These are phyloP conservation scores for Sclerotinia nivalis DNA, from an alignment of 2,329 filamentous ascomycete species.

Conservation along the genomic window DNA sequence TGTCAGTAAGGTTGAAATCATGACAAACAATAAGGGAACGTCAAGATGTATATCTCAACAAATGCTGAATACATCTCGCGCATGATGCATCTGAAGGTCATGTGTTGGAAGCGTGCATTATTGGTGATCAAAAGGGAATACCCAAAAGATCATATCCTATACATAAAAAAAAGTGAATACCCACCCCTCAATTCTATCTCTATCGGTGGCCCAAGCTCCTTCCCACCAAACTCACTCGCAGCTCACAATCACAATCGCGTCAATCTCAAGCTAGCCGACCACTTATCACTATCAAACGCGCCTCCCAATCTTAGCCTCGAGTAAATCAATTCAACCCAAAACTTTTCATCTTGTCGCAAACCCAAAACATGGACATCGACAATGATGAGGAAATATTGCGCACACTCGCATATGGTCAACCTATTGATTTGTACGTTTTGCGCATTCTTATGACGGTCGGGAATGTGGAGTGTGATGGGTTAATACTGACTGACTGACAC, in stretches of 20 bases:
- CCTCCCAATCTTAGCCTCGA: background rate
- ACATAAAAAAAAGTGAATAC: no score
- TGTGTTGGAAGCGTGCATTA: no score
- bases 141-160: no score
- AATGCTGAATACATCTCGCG: no score
- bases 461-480: background rate
- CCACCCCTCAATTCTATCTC: no score
- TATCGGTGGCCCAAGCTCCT: constrained; percentile 1
- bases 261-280: constrained; percentile 4
- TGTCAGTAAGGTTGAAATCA: no score
- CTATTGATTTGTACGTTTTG: constrained; percentile 56
- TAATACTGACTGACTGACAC: background rate
- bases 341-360: constrained; percentile 35
- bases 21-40: no score
- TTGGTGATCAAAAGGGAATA: no score
- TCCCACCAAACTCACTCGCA: background rate
- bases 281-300: constrained; percentile 15
- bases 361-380: constrained; percentile 56
- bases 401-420: constrained; percentile 52
- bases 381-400: constrained; percentile 45
- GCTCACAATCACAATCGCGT: background rate
- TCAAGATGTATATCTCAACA: no score
- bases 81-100: no score
- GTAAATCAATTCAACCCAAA: constrained; percentile 11
- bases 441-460: background rate